A percentile compares a stretch with the other conserved stretches of the same genome.
Evolutionary conservation across 805 yeast genomes (phyloP).

Genomic region (Saccharomycopsis fodiens): DNA sequence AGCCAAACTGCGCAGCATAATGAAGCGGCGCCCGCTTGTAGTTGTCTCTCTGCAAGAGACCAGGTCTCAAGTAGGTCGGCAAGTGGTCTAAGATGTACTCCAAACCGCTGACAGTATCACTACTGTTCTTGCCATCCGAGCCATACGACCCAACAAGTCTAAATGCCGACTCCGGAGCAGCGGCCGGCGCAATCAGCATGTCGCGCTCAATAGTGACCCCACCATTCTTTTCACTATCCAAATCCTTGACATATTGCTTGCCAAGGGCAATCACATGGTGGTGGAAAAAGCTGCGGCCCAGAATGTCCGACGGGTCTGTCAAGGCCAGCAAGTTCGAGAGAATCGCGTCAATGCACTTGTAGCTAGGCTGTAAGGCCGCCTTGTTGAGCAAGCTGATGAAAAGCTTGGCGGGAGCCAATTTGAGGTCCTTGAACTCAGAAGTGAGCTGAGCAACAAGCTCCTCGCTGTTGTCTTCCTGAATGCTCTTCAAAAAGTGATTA

Average conservation of each 20-base stretch:
- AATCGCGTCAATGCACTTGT: conserved; percentile 49
- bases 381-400: conserved; percentile 57
- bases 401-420: conserved; percentile 45
- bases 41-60: conserved; percentile 61
- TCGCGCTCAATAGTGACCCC: conserved; percentile 18
- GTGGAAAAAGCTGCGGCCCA: conserved; percentile 79
- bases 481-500: conserved; percentile 20
- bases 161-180: conserved; percentile 42
- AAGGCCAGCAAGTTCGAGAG: conserved; percentile 44
- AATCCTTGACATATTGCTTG: conserved; percentile 33
- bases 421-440: conserved; percentile 36
- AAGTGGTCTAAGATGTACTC: conserved; percentile 50
- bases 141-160: conserved; percentile 49
- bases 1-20: conserved; percentile 82
- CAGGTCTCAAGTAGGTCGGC: conserved; percentile 44
- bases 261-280: conserved; percentile 76
- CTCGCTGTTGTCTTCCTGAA: conserved; percentile 37
- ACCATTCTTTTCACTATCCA: conserved; percentile 18
- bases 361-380: conserved; percentile 50
- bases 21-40: conserved; percentile 82
- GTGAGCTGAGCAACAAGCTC: conserved; percentile 38
- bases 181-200: conserved; percentile 33
- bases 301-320: conserved; percentile 63
- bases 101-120: conserved; percentile 53
- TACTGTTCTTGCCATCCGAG: conserved; percentile 54